Evolutionary conservation across 2,329 filamentous ascomycete genomes (phyloP).

Genomic region (Monosporascus ibericus): DNA sequence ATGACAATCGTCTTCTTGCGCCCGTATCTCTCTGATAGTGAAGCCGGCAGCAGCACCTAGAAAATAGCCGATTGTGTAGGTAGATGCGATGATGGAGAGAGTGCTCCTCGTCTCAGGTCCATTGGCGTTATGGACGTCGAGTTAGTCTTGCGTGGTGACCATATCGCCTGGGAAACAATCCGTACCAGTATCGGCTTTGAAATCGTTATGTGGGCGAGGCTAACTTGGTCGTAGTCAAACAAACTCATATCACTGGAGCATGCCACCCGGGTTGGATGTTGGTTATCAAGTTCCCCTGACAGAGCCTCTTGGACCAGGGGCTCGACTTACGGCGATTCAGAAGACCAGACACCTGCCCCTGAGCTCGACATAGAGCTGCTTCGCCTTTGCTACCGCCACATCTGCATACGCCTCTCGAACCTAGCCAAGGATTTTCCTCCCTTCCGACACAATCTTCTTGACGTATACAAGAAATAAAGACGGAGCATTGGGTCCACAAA

Average conservation of each 20-base stretch:
- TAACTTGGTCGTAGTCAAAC: conserved; percentile 37
- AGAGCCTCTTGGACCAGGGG: neutral
- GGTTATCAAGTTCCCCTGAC: conserved; percentile 2
- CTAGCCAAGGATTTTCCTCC: neutral
- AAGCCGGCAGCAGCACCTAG: conserved; percentile 33
- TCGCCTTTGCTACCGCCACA: conserved; percentile 14
- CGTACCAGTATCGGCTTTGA: neutral
- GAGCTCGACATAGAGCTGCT: conserved; percentile 21
- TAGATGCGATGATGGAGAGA: conserved; percentile 41
- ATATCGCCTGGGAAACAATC: conserved; percentile 31
- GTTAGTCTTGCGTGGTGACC: conserved; percentile 46
- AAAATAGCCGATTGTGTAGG: conserved; percentile 36
- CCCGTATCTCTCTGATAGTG: conserved; percentile 37
- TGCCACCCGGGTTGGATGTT: conserved; percentile 11
- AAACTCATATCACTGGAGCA: conserved; percentile 23
- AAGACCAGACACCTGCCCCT: conserved; percentile 23
- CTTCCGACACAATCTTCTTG: neutral
- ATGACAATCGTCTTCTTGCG: conserved; percentile 35
- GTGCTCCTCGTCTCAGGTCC: conserved; percentile 28
- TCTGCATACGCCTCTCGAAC: neutral
- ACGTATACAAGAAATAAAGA: neutral
- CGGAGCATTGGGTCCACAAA: neutral
- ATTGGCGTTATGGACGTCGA: conserved; percentile 38
- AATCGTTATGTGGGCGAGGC: neutral
- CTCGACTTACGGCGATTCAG: conserved; percentile 18